Evolutionary conservation across 345 rosid genomes (phyloP), one percentile per base, ranked within the genome.

Genomic region (Erucastrum elatum): DNA sequence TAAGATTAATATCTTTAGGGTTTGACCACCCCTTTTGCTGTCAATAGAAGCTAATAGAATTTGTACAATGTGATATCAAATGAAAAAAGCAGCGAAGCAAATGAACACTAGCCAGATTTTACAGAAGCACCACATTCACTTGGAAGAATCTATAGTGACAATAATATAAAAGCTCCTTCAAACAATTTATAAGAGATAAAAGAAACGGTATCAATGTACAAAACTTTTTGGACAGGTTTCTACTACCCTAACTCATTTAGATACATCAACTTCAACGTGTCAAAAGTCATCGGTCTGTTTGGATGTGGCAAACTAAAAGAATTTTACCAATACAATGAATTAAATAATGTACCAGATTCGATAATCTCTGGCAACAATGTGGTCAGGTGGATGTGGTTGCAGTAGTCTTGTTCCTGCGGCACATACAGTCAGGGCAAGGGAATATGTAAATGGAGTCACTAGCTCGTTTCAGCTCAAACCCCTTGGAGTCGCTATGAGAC

Each of bases 371-470:
- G 35, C 35, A 78, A 72, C 37, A 29, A 71, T 60, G 75, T 51
- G 60, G 59, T 72, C 74, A 72, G 44, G 67, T 66, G 64, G 46
- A 21, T 21, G 21, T 39, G 46, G 55, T 84, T 16, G 93, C 31
- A 29, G 70, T 46, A 8, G 74, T 82, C 81, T 83, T 89, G 91
- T 88, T 93, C 67, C 66, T 56, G 39, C 82, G 97, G 83, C 98
- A 91, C 98, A 95, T 91, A 84, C 99, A 95, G 69, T 93, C 96
- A 10, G 99, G 99, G 83, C 98, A 95, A 5, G 99, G 98, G 77
- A 86, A 91, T 44, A 89, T 87, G 75, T 90, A 95, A 58, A 90
- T 82, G 0, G 98, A 95, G 71, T 91, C 98, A 62, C 78, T 90
- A 9, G 93, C 87, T 74, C 93, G 86, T 83, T 91, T 95, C 65